Conservation (phyloP, 208 protist genomes). For the Giardia muris region DNA sequence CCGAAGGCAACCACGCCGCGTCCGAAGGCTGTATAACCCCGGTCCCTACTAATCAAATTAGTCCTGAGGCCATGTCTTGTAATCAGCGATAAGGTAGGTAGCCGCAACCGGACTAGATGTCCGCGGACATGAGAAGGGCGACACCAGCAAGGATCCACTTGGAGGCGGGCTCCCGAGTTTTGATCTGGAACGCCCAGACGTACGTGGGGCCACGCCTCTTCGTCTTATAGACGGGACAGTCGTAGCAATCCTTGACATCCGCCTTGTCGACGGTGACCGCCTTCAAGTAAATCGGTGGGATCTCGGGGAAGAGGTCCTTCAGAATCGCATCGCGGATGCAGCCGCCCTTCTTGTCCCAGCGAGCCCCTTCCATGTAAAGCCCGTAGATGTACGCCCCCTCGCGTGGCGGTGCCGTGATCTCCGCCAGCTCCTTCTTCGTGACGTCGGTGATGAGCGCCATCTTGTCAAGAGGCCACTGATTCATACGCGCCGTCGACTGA, state of each 20-base stretch:
- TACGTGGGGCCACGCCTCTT: slow-evolving; percentile 70
- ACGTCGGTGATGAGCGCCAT: slow-evolving; percentile 36
- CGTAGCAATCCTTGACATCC: slow-evolving; percentile 59
- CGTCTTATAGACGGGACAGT: slow-evolving; percentile 88
- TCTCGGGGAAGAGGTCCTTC: slow-evolving; percentile 55
- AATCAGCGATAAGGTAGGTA: too few relatives aligned
- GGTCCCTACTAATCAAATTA: too few relatives aligned
- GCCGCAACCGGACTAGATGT: too few relatives aligned
- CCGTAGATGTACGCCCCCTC: slow-evolving; percentile 88
- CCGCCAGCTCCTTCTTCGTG: slow-evolving; percentile 65
- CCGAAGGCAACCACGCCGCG: too few relatives aligned
- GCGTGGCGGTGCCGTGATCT: slow-evolving; percentile 59
- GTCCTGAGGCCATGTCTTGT: too few relatives aligned
- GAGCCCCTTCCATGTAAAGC: slow-evolving; percentile 80
- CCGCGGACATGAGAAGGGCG: slow-evolving; percentile 60
- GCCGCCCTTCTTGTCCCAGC: slow-evolving; percentile 68
- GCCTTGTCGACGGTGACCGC: slow-evolving; percentile 51
- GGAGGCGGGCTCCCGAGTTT: slow-evolving; percentile 67
- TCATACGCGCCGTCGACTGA: slow-evolving; percentile 53
- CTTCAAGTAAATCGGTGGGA: slow-evolving; percentile 57
- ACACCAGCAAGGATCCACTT: slow-evolving; percentile 90
- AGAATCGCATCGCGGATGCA: slow-evolving; percentile 71
- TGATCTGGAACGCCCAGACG: slow-evolving; percentile 77
- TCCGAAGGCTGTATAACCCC: too few relatives aligned
- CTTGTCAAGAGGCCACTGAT: slow-evolving; percentile 41